phyloP scores from a whole-genome alignment of 1,284 basidiomycete genomes.

The Volvariella volvacea region DNA sequence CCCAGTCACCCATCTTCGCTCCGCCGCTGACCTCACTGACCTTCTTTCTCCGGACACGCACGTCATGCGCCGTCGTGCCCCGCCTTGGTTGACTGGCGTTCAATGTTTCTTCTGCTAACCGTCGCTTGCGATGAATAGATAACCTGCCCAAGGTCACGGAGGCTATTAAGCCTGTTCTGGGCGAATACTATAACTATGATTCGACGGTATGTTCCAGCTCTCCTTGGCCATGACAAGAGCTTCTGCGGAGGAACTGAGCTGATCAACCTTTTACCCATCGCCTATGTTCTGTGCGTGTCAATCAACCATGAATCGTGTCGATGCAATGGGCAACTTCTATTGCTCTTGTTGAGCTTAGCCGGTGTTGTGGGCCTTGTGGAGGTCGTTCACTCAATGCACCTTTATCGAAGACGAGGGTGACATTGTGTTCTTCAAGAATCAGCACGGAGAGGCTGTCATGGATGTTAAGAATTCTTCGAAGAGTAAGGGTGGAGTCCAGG shows the following conservation, averaged over 20 bases:
- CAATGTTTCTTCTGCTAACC: too few relatives aligned
- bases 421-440: conserved; percentile 61
- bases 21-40: too few relatives aligned
- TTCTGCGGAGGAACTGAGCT: too few relatives aligned
- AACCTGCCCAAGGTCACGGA: conserved; percentile 19
- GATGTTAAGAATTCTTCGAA: too few relatives aligned
- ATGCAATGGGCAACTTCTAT: not conserved
- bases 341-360: conserved; percentile 17
- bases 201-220: conserved; percentile 23
- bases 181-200: conserved; percentile 30
- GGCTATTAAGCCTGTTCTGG: conserved; percentile 26
- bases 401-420: conserved; percentile 58
- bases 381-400: conserved; percentile 34
- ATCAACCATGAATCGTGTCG: too few relatives aligned
- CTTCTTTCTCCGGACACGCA: too few relatives aligned
- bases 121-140: conserved; percentile 6
- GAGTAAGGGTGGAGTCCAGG: too few relatives aligned
- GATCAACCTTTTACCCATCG: too few relatives aligned
- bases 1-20: not conserved
- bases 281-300: too few relatives aligned
- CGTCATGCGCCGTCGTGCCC: too few relatives aligned
- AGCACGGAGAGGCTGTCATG: conserved; percentile 39
- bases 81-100: too few relatives aligned
- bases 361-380: conserved; percentile 30
- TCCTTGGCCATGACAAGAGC: not conserved